phyloP scores from a whole-genome alignment of 768 basidiomycete species.

The Lentinula sp. region DNA sequence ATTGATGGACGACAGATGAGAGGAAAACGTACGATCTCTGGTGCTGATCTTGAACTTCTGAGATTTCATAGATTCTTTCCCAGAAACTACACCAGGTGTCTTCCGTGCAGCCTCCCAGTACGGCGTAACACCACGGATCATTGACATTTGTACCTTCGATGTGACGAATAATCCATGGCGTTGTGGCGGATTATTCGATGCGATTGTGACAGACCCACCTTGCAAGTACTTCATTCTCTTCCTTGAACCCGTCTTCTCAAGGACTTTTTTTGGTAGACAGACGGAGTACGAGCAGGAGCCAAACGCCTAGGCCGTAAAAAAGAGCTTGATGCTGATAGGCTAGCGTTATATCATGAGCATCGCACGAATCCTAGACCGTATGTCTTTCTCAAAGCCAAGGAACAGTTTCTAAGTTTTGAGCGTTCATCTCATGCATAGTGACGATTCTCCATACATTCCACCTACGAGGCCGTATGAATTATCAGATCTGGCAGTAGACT shows the following conservation, averaged over 20 bases:
- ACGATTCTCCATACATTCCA: conserved; percentile 74
- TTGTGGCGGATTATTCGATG: conserved; percentile 86
- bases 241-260: not conserved
- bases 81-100: conserved; percentile 59
- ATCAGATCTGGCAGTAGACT: conserved; percentile 72
- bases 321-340: conserved; percentile 31
- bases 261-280: conserved; percentile 27
- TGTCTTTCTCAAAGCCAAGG: not conserved
- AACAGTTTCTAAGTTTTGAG: not conserved
- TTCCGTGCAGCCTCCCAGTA: conserved; percentile 82
- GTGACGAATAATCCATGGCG: conserved; percentile 89
- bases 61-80: not conserved
- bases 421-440: conserved; percentile 21
- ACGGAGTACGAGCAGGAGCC: conserved; percentile 88
- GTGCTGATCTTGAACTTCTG: not conserved
- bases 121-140: conserved; percentile 60
- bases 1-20: conserved; percentile 98
- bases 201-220: conserved; percentile 91
- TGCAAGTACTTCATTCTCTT: conserved; percentile 44
- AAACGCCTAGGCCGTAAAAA: conserved; percentile 74
- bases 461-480: conserved; percentile 93
- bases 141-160: conserved; percentile 90
- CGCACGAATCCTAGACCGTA: conserved; percentile 36
- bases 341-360: conserved; percentile 30
- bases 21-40: conserved; percentile 62